phyloP scores from a whole-genome alignment of 148 eudicot genomes.

The Dysphania ambrosioides region DNA sequence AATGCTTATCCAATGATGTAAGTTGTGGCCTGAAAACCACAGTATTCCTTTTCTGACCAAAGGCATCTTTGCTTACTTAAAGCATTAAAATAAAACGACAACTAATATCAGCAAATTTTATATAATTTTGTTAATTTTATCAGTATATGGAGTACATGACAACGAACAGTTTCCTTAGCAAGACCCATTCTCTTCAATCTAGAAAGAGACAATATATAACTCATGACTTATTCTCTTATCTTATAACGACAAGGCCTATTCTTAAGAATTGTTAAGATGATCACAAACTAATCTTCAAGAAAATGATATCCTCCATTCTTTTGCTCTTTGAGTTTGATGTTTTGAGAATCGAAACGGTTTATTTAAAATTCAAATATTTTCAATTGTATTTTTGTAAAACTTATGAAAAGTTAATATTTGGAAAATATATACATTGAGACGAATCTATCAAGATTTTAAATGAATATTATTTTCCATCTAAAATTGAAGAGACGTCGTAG shows the following conservation, averaged over 20 bases:
- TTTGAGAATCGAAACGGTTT: not conserved
- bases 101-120: constrained; percentile 12
- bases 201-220: not conserved
- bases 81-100: constrained; percentile 11
- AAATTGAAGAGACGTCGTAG: too few relatives aligned
- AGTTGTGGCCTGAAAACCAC: constrained; percentile 17
- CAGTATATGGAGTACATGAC: not conserved
- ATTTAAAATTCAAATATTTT: too few relatives aligned
- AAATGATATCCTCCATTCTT: not conserved
- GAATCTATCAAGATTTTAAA: too few relatives aligned
- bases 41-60: constrained; percentile 11
- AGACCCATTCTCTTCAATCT: constrained; percentile 19
- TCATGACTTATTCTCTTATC: constrained; percentile 18
- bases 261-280: not conserved
- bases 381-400: too few relatives aligned
- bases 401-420: too few relatives aligned
- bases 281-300: constrained; percentile 17
- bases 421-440: too few relatives aligned
- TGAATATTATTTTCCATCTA: too few relatives aligned
- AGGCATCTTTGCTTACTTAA: constrained; percentile 23
- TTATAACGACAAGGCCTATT: not conserved
- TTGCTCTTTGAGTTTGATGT: not conserved
- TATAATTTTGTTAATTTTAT: constrained; percentile 4
- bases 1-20: constrained; percentile 28
- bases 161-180: constrained; percentile 12